Evolutionary conservation across 2,329 filamentous ascomycete species (phyloP), one percentile per base, ranked within the genome.

Genomic region (Zarea fungicola): DNA sequence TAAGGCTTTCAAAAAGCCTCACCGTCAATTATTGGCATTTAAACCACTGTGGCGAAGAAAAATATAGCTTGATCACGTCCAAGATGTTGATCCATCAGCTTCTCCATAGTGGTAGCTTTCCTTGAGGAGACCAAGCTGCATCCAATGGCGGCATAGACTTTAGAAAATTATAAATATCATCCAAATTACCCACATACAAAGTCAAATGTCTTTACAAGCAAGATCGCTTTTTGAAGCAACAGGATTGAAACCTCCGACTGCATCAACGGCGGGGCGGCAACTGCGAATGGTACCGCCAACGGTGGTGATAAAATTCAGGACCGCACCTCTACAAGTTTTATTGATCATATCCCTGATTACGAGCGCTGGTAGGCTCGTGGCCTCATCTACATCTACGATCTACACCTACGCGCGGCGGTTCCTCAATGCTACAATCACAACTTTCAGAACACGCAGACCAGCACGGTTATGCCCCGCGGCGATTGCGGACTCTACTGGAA

Each of bases 331-430:
- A 52, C 58, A 6, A 60, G 69, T 50, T 80, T 77, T 57, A 60
- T 74, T 48, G 77, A 80, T 52, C 70, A 74, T 11, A 80, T 65
- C 52, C 80, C 79, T 54, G 80, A 84, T 55, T 80, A 83, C 56
- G 75, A 79, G 57, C 73, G 77, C 16, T 83, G 80, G 80, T 84
- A 80, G 80, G 78, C 74, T 7, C 67, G 83, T 49, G 80, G 70
- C 18, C 74, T 79, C 70, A 75, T 83, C 47, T 71, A 75, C 23
- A 67, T 76, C 5, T 80, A 72, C 57, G 80, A 84, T n/a, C 57
- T 64, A 78, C 16, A 78, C 78, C 0, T 64, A 66, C 4, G 66
- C 79, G 39, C 42, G 55, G 2, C 67, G 69, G 18, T 84, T 80
- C 55, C 75, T 83, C 32, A 60, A 77, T 42, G 68, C 72, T 6